These are phyloP conservation scores for Benincasa hispida DNA, from an alignment of 306 rosid species.

Conservation along the genomic window DNA sequence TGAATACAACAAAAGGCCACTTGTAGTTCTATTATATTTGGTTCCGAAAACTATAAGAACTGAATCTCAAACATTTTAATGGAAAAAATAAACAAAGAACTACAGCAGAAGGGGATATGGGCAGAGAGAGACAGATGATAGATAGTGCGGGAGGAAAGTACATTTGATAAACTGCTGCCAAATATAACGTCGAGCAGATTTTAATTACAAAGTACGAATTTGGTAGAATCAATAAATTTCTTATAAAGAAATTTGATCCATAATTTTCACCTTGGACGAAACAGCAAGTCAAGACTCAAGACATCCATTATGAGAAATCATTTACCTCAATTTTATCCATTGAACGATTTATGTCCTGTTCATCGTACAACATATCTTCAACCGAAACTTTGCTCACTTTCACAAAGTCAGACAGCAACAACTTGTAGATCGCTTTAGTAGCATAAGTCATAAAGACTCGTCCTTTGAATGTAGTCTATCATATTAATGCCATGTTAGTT, in stretches of 20 bases:
- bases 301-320: background rate
- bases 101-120: background rate
- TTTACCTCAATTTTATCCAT: constrained; percentile 94
- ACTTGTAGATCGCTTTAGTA: constrained; percentile 80
- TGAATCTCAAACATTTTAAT: background rate
- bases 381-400: constrained; percentile 93
- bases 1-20: background rate
- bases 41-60: background rate
- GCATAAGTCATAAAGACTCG: constrained; percentile 97
- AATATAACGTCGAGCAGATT: background rate
- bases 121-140: background rate
- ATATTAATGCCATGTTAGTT: constrained; percentile 8
- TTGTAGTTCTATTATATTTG: background rate
- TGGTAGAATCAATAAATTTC: background rate
- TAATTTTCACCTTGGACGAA: background rate
- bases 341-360: constrained; percentile 86
- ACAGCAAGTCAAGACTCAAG: background rate
- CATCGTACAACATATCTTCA: constrained; percentile 78
- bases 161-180: background rate
- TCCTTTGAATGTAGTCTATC: constrained; percentile 73
- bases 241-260: background rate
- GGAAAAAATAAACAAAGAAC: background rate
- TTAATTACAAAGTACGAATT: background rate
- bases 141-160: background rate
- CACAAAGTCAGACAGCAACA: constrained; percentile 68